Conservation (phyloP, 2,329 filamentous ascomycete species). For the Ophiosphaerella narmari region DNA sequence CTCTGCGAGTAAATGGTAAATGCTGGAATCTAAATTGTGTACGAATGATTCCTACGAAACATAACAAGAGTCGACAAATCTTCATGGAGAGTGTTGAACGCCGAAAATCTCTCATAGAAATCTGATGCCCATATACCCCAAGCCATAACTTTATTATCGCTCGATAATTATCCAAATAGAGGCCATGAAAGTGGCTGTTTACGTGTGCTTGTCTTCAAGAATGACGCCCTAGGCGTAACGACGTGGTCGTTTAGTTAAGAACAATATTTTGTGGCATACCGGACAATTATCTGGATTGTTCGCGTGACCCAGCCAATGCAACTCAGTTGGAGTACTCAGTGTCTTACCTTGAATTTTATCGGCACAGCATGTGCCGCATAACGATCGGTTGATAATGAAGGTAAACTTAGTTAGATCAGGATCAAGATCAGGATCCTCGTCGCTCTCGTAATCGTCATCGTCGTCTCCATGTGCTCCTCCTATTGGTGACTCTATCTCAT, state of each 20-base stretch:
- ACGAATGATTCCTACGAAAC: not conserved
- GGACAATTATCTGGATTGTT: slow-evolving; percentile 11
- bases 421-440: not conserved
- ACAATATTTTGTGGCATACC: slow-evolving; percentile 18
- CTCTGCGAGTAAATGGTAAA: too few species aligned
- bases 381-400: not conserved
- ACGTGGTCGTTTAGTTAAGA: not conserved
- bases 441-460: not conserved
- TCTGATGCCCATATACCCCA: too few species aligned
- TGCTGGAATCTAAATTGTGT: too few species aligned
- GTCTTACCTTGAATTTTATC: not conserved
- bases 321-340: not conserved
- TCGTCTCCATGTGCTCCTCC: not conserved
- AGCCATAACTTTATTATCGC: too few species aligned
- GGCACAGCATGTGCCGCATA: not conserved
- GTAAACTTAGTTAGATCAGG: not conserved
- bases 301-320: slow-evolving; percentile 10
- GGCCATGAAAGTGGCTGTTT: too few species aligned
- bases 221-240: too few species aligned
- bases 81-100: too few species aligned
- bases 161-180: too few species aligned
- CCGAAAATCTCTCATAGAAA: too few species aligned
- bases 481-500: not conserved
- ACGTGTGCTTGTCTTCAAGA: too few species aligned
- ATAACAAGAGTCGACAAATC: not conserved